Base-by-base conservation (phyloP, 2,329 filamentous ascomycete species). In the Daldinia eschscholtzii region DNA sequence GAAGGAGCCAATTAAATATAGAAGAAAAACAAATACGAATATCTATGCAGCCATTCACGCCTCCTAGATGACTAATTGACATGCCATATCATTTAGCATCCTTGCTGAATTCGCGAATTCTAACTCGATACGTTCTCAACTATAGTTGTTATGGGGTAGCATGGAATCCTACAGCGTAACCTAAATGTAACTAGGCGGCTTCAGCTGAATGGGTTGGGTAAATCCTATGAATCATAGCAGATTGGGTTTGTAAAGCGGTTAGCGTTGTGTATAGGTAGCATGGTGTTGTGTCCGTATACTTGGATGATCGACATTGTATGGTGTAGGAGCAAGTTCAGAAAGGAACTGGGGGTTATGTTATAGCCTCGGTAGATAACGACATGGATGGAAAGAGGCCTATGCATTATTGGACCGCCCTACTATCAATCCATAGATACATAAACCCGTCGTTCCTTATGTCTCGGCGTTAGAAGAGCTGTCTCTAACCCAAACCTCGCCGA, bases 401-500 rank as follows among this genome's bases (percentile, higher is more conserved):
- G 7, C 6, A 46, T 12, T 23, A 15, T 46, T 46, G 3, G 5
- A 26, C 23, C 13, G 20, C 20, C 4, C 18, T 46, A 26, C 18
- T 6, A 26, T 23, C 9, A 26, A 15, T 1, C 23, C 42, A 46
- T 23, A 46, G 39, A 42, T 10, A 41, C 20, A 39, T 39, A 13
- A 39, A 15, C 12, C 35, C 12, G 13, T 20, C 15, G 4, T 9
- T 3, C 12, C 28, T 48, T 12, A 48, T 28, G 23, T 6, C 10
- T 48, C 23, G 44, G 44, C 13, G 13, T 13, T 15, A 15, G 12
- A 1, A 28, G 61, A 33, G 2, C 26, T 52, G 52, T 80, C 82
- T 70, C 82, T 86, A 46, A 88, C 80, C 83, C 89, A 92, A 13
- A 90, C 84, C 80, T 93, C 91, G 0, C 89, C 88, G n/a, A 94